Conservation (phyloP, 805 yeast species). For the Pichia deserticola region DNA sequence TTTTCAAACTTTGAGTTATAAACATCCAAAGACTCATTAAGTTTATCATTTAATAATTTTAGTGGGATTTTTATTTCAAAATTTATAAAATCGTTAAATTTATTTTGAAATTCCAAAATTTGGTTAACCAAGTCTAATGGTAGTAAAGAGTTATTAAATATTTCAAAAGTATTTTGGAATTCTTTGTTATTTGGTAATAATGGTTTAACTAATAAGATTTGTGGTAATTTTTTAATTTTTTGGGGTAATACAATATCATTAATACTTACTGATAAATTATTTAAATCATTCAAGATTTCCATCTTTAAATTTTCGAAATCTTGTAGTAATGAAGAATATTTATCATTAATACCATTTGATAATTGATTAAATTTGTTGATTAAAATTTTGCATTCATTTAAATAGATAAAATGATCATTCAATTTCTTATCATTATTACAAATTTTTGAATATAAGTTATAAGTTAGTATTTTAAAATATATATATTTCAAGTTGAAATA, state of each 20-base stretch:
- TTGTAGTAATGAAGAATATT: conserved; percentile 30
- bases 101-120: conserved; percentile 42
- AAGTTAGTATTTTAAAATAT: conserved; percentile 69
- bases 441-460: conserved; percentile 50
- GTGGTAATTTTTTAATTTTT: conserved; percentile 34
- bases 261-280: conserved; percentile 52
- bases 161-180: too few relatives aligned
- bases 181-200: conserved; percentile 25
- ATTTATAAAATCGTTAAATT: too few relatives aligned
- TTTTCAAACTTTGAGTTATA: neutral
- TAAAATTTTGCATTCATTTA: conserved; percentile 36
- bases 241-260: too few relatives aligned
- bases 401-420: conserved; percentile 65
- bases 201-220: conserved; percentile 49
- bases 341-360: neutral
- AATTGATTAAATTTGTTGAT: conserved; percentile 18
- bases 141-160: conserved; percentile 33
- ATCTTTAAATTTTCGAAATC: conserved; percentile 48
- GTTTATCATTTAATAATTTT: too few relatives aligned
- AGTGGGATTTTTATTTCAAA: too few relatives aligned
- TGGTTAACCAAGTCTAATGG: conserved; percentile 63
- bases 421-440: conserved; percentile 43
- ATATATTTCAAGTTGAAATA: conserved; percentile 49
- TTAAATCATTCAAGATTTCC: conserved; percentile 62
- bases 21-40: too few relatives aligned